phyloP scores from a whole-genome alignment of 805 yeast genomes.

The Brettanomyces anomalus region DNA sequence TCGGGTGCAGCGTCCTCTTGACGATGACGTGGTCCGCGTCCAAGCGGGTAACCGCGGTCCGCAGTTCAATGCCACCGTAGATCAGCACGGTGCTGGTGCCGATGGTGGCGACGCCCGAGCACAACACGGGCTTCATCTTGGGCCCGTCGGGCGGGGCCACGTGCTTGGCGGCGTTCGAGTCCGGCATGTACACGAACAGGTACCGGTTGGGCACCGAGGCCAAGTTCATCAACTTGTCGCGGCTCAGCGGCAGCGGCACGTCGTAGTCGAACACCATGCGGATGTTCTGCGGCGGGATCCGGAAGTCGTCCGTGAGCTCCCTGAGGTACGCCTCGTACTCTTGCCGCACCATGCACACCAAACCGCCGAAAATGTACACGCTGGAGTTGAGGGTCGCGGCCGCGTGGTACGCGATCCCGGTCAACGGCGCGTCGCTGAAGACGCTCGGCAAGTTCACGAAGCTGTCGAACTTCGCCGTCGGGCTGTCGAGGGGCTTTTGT shows the following conservation, averaged over 20 bases:
- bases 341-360: conserved; percentile 13
- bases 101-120: conserved; percentile 38
- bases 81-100: conserved; percentile 50
- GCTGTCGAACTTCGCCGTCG: conserved; percentile 10
- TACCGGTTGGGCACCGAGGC: conserved; percentile 29
- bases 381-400: conserved; percentile 29
- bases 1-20: conserved; percentile 19
- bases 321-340: conserved; percentile 18
- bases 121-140: conserved; percentile 33
- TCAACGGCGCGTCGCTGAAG: conserved; percentile 31
- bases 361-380: conserved; percentile 39
- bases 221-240: conserved; percentile 33
- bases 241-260: conserved; percentile 38
- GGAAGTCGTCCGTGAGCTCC: conserved; percentile 23
- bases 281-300: conserved; percentile 25
- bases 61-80: conserved; percentile 60
- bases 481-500: neutral
- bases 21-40: conserved; percentile 33
- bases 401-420: conserved; percentile 36
- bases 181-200: conserved; percentile 29
- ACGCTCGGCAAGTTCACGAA: conserved; percentile 26
- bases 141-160: neutral
- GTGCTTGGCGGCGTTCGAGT: conserved; percentile 27
- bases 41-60: conserved; percentile 21
- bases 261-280: conserved; percentile 24